Evolutionary conservation across 495 filamentous ascomycete species (phyloP), one percentile per base, ranked within the genome.

Genomic region (Aspergillus bridgeri): DNA sequence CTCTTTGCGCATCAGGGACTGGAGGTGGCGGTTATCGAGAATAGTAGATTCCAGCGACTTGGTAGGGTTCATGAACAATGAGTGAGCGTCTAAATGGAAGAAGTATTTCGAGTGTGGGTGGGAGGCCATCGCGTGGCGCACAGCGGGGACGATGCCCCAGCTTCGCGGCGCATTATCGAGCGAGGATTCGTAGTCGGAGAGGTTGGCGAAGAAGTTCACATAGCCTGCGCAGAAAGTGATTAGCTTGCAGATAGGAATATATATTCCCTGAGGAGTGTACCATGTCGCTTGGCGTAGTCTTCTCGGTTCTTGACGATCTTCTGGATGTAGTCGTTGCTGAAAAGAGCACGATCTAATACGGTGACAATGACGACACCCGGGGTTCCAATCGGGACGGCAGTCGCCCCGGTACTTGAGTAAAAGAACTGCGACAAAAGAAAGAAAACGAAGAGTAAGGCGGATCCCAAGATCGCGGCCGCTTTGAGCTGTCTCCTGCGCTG

Each of bases 351-450:
- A 69, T 98, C 90, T 45, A 98, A 71, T 25, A 91, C 79, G 5
- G 96, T 96, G 48, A 99, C 91, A 48, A 99, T 77, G 22, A 99
- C 95, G 27, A 90, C 86, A 9, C 84, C 79, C 38, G 94, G 83
- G 51, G 89, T 88, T 48, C 89, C 89, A n/a, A 83, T 69, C 27
- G 87, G 83, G 66, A 81, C 65, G 56, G 69, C 63, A 8, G 62
- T 38, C 21, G 59, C 75, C 19, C 57, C 56, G 50, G 67, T 68
- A 52, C 68, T 69, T 29, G 72, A 70, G 17, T 72, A 70, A 54
- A 73, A 80, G 51, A 83, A 54, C 48, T 78, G 69, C 5, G 83
- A 81, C 48, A 87, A 62, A 19, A 96, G 69, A 60, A 85, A 89
- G 55, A 96, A 65, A 19, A 91, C 56, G 3, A 79, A 58, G 27